phyloP scores from a whole-genome alignment of 192 early-diverging fungal genomes.

The Phlyctochytrium planicorne region DNA sequence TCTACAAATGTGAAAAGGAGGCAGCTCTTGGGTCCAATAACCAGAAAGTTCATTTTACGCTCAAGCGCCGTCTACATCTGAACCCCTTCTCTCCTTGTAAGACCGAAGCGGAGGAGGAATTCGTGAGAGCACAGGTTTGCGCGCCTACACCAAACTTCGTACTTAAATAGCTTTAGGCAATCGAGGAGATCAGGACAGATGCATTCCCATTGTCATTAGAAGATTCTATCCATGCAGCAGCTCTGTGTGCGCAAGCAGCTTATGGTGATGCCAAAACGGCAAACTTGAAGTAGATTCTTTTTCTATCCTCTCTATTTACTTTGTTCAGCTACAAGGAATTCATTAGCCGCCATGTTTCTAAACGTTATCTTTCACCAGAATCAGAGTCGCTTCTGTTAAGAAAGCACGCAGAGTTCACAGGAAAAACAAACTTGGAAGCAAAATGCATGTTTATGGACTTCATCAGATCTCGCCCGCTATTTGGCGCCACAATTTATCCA shows the following conservation, averaged over 20 bases:
- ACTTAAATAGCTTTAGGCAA: neutral
- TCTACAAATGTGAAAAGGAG: slow-evolving; percentile 39
- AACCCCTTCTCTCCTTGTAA: slow-evolving; percentile 19
- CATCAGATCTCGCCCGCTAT: slow-evolving; percentile 36
- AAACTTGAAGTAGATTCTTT: slow-evolving; percentile 18
- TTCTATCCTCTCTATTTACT: neutral
- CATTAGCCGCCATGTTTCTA: slow-evolving; percentile 20
- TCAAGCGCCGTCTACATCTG: slow-evolving; percentile 43
- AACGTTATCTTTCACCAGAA: slow-evolving; percentile 15
- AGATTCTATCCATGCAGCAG: slow-evolving; percentile 28
- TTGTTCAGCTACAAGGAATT: slow-evolving; percentile 28
- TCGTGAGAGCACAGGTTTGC: slow-evolving; percentile 35
- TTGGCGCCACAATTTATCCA: slow-evolving; percentile 43
- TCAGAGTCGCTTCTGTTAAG: slow-evolving; percentile 5
- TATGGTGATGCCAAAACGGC: slow-evolving; percentile 34
- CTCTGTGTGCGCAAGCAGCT: slow-evolving; percentile 31
- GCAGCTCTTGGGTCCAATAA: slow-evolving; percentile 4
- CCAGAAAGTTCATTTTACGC: slow-evolving; percentile 39
- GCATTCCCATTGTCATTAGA: slow-evolving; percentile 35
- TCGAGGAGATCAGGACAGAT: slow-evolving; percentile 35
- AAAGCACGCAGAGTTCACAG: slow-evolving; percentile 19
- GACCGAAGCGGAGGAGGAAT: slow-evolving; percentile 27
- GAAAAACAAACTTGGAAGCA: slow-evolving; percentile 13
- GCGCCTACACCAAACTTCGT: neutral
- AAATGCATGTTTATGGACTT: slow-evolving; percentile 28